Conservation (phyloP, 495 filamentous ascomycete genomes). For the Neurospora sp. region DNA sequence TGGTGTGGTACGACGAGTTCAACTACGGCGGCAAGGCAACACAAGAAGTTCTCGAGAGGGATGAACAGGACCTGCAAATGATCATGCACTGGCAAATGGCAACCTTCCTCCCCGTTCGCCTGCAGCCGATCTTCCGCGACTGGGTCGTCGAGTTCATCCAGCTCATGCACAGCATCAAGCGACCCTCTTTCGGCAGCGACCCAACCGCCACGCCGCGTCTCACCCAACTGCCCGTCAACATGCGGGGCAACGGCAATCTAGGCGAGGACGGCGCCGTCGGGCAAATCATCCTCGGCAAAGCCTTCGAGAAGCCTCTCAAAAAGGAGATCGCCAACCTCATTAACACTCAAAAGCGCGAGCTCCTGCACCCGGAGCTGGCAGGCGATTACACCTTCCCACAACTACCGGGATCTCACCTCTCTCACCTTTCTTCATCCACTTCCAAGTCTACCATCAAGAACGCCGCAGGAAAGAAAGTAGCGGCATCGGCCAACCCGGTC, state of each 20-base stretch:
- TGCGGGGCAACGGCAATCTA: slow-evolving; percentile 31
- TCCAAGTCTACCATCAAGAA: background rate
- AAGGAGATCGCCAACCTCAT: slow-evolving; percentile 74
- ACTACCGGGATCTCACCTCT: slow-evolving; percentile 64
- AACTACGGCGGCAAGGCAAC: slow-evolving; percentile 96
- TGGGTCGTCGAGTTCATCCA: slow-evolving; percentile 93
- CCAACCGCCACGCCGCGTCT: slow-evolving; percentile 53
- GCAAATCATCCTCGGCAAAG: slow-evolving; percentile 56
- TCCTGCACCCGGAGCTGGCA: slow-evolving; percentile 80
- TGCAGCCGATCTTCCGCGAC: slow-evolving; percentile 81
- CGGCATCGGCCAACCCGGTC: slow-evolving; percentile 59
- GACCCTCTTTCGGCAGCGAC: slow-evolving; percentile 40
- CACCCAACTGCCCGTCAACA: slow-evolving; percentile 59
- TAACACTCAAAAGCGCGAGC: slow-evolving; percentile 71
- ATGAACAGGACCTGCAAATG: slow-evolving; percentile 78
- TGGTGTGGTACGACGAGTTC: slow-evolving; percentile 98
- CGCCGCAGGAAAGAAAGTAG: slow-evolving; percentile 2
- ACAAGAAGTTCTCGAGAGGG: slow-evolving; percentile 66
- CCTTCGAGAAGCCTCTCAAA: slow-evolving; percentile 80
- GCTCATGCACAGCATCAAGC: slow-evolving; percentile 80
- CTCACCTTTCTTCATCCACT: slow-evolving; percentile 4
- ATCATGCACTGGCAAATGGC: slow-evolving; percentile 98
- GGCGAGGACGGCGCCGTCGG: slow-evolving; percentile 40
- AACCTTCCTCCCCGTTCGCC: slow-evolving; percentile 69
- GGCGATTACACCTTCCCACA: slow-evolving; percentile 80